Evolutionary conservation across 2,329 filamentous ascomycete species (phyloP), one percentile per base, ranked within the genome.

Genomic region (Colletotrichum spinosum): DNA sequence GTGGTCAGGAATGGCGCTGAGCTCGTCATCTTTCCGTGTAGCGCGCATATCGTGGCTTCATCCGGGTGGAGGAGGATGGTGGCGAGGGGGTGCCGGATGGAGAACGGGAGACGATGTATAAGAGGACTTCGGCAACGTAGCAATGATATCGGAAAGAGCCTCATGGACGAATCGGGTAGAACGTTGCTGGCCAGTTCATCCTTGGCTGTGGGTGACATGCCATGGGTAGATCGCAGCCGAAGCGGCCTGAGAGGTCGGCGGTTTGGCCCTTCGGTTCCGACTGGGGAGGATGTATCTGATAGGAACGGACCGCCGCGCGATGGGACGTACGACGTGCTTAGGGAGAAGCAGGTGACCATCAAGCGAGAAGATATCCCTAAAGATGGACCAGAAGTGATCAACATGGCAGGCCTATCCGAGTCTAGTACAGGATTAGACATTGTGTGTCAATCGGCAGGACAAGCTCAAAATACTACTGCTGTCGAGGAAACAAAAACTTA

Each of bases 21-120:
- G 25, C 33, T 45, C 53, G 17, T 57, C 46, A 8, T 62, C 59
- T 45, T 56, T 45, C 53, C 59, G 59, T 42, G 8, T 46, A 62
- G 50, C 33, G 25, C 45, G 25, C 37, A 34, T 34, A 15, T 51
- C 45, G 46, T 55, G 45, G 33, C 12, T 38, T 9, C 39, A 50
- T 15, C 33, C 17, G 38, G 25, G 37, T 5, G 25, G 25, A 25
- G 25, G 7, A 56, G 10, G 41, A 13, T 50, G 17, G 33, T 17
- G 11, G 17, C 7, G 9, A 34, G n/a, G n/a, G 46, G 25, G 25
- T 12, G 25, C 7, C 46, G 11, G 46, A 2, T 2, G 46, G 33
- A 50, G 13, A 34, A 45, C 1, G 44, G 44, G 17, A n/a, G 8
- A 11, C 4, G 10, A 17, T 17, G 8, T n/a, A n/a, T 10, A 7